These are phyloP conservation scores for Cutaneotrichosporon cutaneum DNA, from an alignment of 1,284 basidiomycete species.

Conservation along the genomic window DNA sequence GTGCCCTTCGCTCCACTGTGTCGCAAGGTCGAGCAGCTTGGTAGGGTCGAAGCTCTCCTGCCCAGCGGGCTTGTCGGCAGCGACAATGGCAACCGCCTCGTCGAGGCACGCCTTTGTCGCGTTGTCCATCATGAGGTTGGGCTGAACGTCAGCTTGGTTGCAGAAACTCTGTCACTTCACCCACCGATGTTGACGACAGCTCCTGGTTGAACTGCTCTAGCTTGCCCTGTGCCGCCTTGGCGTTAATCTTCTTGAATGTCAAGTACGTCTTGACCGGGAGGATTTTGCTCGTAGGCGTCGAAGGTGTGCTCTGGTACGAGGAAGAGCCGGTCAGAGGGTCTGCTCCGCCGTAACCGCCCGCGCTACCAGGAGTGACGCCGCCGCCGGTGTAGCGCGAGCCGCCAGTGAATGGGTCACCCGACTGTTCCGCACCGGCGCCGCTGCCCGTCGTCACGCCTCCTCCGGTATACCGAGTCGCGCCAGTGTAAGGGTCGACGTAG, in stretches of 20 bases:
- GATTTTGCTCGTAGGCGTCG: slow-evolving; percentile 54
- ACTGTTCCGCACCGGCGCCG: slow-evolving; percentile 12
- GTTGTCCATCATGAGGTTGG: slow-evolving; percentile 72
- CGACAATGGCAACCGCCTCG: slow-evolving; percentile 19
- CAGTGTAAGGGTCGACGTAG: slow-evolving; percentile 88
- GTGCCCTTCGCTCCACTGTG: slow-evolving; percentile 74
- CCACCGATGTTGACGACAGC: slow-evolving; percentile 55
- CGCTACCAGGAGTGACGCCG: slow-evolving; percentile 22
- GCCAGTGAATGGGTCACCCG: slow-evolving; percentile 46
- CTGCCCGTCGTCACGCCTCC: slow-evolving; percentile 25
- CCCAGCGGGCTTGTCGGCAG: slow-evolving; percentile 14
- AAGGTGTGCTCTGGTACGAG: slow-evolving; percentile 37
- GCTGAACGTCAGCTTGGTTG: slow-evolving; percentile 52
- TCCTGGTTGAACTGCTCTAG: slow-evolving; percentile 75
- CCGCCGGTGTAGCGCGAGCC: slow-evolving; percentile 60
- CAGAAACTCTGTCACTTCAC: not conserved
- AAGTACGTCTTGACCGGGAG: slow-evolving; percentile 58
- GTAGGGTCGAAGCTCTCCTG: slow-evolving; percentile 60
- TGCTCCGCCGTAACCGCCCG: slow-evolving; percentile 16
- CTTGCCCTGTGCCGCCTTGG: slow-evolving; percentile 81
- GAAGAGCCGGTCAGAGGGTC: slow-evolving; percentile 48
- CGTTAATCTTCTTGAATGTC: slow-evolving; percentile 82
- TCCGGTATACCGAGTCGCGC: slow-evolving; percentile 61
- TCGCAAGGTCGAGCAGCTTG: slow-evolving; percentile 64
- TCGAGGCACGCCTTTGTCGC: slow-evolving; percentile 19